These are phyloP conservation scores for Crithidia bombi DNA, from an alignment of 208 protist species.

Conservation along the genomic window DNA sequence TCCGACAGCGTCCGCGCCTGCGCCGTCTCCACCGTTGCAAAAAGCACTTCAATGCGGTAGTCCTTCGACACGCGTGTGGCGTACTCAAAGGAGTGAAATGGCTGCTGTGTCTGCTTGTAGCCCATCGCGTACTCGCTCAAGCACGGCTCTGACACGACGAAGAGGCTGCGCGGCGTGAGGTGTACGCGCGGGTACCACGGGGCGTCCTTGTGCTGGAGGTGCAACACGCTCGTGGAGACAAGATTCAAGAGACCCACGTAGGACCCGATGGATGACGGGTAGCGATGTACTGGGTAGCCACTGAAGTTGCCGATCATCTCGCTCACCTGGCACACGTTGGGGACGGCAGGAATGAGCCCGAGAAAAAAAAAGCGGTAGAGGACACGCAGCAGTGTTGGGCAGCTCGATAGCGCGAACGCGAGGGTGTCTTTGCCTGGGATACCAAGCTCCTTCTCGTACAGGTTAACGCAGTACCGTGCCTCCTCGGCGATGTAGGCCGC, in stretches of 20 bases:
- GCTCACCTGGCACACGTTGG: constrained; percentile 90
- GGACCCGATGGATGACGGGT: constrained; percentile 76
- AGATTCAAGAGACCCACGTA: constrained; percentile 91
- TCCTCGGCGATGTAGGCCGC: constrained; percentile 90
- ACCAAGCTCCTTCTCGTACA: constrained; percentile 84
- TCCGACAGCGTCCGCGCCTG: constrained; percentile 66
- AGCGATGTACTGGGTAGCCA: constrained; percentile 87
- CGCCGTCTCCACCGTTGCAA: constrained; percentile 82
- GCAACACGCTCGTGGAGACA: constrained; percentile 79
- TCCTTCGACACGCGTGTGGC: constrained; percentile 88
- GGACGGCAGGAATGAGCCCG: constrained; percentile 78
- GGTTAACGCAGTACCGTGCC: constrained; percentile 89
- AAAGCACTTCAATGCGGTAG: constrained; percentile 91
- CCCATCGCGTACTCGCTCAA: constrained; percentile 86
- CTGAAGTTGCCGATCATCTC: constrained; percentile 92
- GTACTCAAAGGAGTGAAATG: constrained; percentile 90
- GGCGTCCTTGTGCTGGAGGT: constrained; percentile 80
- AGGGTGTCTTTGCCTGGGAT: constrained; percentile 85
- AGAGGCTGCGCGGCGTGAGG: constrained; percentile 79
- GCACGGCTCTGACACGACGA: constrained; percentile 82
- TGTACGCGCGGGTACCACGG: constrained; percentile 89
- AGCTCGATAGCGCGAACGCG: constrained; percentile 71
- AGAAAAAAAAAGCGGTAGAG: constrained; percentile 81
- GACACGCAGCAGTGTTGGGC: constrained; percentile 72
- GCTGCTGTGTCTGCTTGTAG: constrained; percentile 86